Base-by-base conservation (phyloP, 2,329 filamentous ascomycete genomes). In the Phaeoacremonium minimum region DNA sequence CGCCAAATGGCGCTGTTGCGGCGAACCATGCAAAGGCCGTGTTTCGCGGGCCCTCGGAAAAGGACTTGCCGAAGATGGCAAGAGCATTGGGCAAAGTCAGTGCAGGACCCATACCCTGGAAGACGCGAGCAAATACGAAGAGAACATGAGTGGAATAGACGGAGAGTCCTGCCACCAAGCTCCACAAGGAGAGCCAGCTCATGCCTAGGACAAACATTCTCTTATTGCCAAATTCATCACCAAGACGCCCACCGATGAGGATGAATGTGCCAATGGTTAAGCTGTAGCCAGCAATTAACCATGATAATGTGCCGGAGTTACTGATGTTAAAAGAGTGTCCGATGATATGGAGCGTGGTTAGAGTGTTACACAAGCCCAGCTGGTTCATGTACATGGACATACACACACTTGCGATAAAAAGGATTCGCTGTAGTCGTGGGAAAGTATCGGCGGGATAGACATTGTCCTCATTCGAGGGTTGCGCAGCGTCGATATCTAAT, bases 1-100 rank as follows among this genome's bases (percentile, higher is more conserved):
- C 37, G 6, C 41, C 41, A 9, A 35, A 32, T 5, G 6, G 59
- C 53, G 56, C 58, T 4, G 44, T 49, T 13, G 51, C 59, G 7
- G 53, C 56, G 36, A 61, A 60, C 11, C 58, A 33, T 14, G 51
- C 49, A 19, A 61, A 56, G 1, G 56, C 50, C 44, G 59, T 46
- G 6, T 51, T 46, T 15, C 49, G 55, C 7, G 35, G 37, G 1
- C 59, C 57, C 0, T 52, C 49, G 2, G 57, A 51, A 42, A 79
- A 80, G 2, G 66, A 63, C 1, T 59, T 57, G 3, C 75, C 74
- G 8, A 80, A 51, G 11, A 81, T 59, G 4, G 73, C 75, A 28
- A 81, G 55, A 2, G 60, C 69, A 45, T 79, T 80, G 0, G 76
- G 75, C 13, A 81, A 52, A 19, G 67, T 45, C 32, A 80, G 59